Evolutionary conservation across 208 protist genomes (phyloP), one percentile per base, ranked within the genome.

Genomic region (Trypanosoma congolense): DNA sequence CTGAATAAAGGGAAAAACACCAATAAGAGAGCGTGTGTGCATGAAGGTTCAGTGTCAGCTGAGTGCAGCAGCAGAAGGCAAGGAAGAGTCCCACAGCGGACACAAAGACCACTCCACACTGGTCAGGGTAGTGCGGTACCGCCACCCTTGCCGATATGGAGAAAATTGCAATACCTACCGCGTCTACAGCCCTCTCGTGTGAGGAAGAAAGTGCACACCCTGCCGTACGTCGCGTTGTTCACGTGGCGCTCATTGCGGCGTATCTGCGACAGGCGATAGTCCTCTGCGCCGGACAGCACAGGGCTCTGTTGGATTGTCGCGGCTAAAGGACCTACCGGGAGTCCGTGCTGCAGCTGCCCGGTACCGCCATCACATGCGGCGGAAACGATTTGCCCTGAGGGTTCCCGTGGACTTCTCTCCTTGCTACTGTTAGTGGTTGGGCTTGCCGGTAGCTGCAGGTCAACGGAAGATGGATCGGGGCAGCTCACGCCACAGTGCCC

Each of bases 241-340:
- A 83, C 72, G 53, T 88, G 80, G 43, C 73, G 74, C 19, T 76
- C 77, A 58, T 88, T 88, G 18, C 75, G 70, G 12, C 77, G 68
- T 42, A 92, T 73, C 61, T 92, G 83, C 18, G 67, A 69, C 21
- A 88, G 70, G 10, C 83, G 70, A 54, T 92, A 92, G 52, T 83
- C 74, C 38, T 92, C 77, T 30, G 61, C 55, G 1, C 52, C 47
- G 2, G 46, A 50, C 12, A 38, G 9, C 16, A 21, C 18, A 12
- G 29, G 42, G 10, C 42, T 21, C 9, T 28, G 43, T 12, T 51
- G 31, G 22, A 56, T 25, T 10, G 61, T 26, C 16, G 61, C 29
- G 6, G 52, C 61, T 21, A 49, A 31, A 50, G 6, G 48, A n/a
- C n/a, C n/a, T n/a, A n/a, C 25, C 25, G 47, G 2, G n/a, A 35